Evolutionary conservation across 2,329 filamentous ascomycete species (phyloP).

Genomic region (Cordyceps tenuipes): DNA sequence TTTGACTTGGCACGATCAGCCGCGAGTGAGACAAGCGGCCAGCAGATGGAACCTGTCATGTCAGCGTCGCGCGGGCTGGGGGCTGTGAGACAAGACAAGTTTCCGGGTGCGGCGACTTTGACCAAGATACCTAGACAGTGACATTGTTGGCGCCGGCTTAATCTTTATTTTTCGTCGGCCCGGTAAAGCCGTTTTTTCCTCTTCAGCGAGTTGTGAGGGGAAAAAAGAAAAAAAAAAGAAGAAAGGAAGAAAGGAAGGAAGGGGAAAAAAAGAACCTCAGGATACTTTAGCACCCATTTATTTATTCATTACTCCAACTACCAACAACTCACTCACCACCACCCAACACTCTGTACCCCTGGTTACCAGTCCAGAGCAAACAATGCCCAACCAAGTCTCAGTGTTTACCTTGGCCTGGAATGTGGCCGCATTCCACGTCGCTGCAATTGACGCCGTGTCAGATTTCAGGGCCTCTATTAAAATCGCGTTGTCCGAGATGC

Average conservation of each 20-base stretch:
- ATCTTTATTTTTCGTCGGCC: no score
- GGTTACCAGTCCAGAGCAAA: not conserved
- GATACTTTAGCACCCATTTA: no score
- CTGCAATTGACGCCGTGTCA: not conserved
- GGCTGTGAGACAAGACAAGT: slow-evolving; percentile 15
- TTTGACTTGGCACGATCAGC: not conserved
- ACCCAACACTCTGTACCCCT: no score
- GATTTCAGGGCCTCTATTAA: not conserved
- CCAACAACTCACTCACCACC: no score
- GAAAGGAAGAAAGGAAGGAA: no score
- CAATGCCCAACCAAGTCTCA: not conserved
- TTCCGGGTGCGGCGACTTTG: not conserved
- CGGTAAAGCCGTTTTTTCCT: no score
- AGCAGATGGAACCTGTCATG: not conserved
- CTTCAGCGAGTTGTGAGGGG: no score
- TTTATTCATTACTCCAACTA: no score
- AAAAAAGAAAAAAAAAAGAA: no score
- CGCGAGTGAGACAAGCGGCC: not conserved
- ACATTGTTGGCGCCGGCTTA: not conserved
- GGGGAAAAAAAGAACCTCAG: no score
- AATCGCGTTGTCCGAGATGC: not conserved
- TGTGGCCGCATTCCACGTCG: not conserved
- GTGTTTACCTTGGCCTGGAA: not conserved
- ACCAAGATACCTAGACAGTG: no score
- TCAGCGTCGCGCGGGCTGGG: slow-evolving; percentile 12